Evolutionary conservation across 805 yeast genomes (phyloP).

Genomic region (Nakazawaea anatomiae): DNA sequence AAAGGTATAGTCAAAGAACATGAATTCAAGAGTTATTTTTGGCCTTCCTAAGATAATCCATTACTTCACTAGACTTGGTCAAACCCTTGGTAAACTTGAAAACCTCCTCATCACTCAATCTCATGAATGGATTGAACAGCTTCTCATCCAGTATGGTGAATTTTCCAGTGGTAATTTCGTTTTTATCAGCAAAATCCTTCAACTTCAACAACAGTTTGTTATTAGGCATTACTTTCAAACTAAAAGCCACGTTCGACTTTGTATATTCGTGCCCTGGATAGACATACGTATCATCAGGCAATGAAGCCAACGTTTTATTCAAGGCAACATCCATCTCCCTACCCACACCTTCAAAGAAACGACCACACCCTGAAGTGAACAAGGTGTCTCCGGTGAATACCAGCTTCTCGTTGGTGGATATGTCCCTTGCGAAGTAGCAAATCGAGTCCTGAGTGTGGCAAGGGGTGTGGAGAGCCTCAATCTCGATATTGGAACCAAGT

Average conservation of each 20-base stretch:
- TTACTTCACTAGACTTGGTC: constrained; percentile 44
- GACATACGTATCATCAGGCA: constrained; percentile 68
- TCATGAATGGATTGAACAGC: constrained; percentile 85
- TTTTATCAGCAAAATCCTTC: constrained; percentile 38
- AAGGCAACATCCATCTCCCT: constrained; percentile 73
- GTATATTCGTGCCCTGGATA: constrained; percentile 98
- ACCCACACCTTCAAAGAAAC: constrained; percentile 91
- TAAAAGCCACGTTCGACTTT: constrained; percentile 70
- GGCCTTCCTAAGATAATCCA: constrained; percentile 69
- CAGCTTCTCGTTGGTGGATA: constrained; percentile 54
- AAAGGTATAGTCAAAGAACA: no score
- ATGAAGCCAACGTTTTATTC: constrained; percentile 45
- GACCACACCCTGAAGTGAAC: constrained; percentile 92
- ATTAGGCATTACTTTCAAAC: constrained; percentile 52
- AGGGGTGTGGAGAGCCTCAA: constrained; percentile 89
- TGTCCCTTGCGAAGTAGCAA: constrained; percentile 73
- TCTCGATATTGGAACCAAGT: constrained; percentile 57
- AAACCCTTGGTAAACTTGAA: constrained; percentile 48
- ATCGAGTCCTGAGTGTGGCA: constrained; percentile 97
- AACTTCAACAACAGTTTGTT: constrained; percentile 47
- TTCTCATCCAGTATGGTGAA: constrained; percentile 85
- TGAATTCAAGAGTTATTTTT: constrained; percentile 55
- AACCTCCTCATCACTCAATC: constrained; percentile 59
- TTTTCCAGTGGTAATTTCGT: constrained; percentile 78
- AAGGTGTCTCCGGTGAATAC: constrained; percentile 96